A percentile compares a stretch with the other conserved stretches of the same genome.
phyloP scores from a whole-genome alignment of 1,284 basidiomycete genomes.

The Rhodotorula glutinis region DNA sequence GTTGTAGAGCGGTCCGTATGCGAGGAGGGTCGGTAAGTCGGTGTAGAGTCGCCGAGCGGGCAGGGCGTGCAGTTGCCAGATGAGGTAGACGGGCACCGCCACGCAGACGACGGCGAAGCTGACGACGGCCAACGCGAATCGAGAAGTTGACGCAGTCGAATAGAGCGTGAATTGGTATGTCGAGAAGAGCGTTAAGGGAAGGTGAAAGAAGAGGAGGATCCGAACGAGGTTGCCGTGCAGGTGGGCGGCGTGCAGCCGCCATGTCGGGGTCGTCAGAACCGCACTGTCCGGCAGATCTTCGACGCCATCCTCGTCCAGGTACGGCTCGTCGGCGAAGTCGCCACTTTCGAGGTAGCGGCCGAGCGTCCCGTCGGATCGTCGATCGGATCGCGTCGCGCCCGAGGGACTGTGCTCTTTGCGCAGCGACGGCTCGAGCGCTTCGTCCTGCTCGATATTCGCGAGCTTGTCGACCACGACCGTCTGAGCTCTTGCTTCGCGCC shows the following conservation, averaged over 20 bases:
- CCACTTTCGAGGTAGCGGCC: constrained; percentile 20
- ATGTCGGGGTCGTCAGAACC: constrained; percentile 22
- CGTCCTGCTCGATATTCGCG: constrained; percentile 2
- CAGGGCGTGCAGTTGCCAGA: constrained; percentile 71
- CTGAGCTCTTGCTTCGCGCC: not conserved
- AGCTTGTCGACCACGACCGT: constrained; percentile 7
- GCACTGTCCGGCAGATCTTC: constrained; percentile 9
- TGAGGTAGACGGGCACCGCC: constrained; percentile 70
- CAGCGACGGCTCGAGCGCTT: not conserved
- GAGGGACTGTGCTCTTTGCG: constrained; percentile 14
- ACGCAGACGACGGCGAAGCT: constrained; percentile 72
- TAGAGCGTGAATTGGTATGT: constrained; percentile 75
- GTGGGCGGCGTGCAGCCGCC: constrained; percentile 31
- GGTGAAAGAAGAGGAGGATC: constrained; percentile 83
- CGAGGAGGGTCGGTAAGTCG: constrained; percentile 84
- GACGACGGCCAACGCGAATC: constrained; percentile 64
- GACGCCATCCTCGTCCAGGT: constrained; percentile 14
- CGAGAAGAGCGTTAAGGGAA: constrained; percentile 88
- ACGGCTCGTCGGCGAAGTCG: constrained; percentile 31
- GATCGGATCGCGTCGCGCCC: not conserved
- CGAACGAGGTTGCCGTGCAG: constrained; percentile 86
- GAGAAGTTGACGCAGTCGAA: constrained; percentile 54
- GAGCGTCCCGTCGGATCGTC: constrained; percentile 17
- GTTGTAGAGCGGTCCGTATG: constrained; percentile 91
- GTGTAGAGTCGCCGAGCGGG: constrained; percentile 89